Evolutionary conservation across 768 basidiomycete genomes (phyloP), one percentile per base, ranked within the genome.

Genomic region (Lentinula sp.): DNA sequence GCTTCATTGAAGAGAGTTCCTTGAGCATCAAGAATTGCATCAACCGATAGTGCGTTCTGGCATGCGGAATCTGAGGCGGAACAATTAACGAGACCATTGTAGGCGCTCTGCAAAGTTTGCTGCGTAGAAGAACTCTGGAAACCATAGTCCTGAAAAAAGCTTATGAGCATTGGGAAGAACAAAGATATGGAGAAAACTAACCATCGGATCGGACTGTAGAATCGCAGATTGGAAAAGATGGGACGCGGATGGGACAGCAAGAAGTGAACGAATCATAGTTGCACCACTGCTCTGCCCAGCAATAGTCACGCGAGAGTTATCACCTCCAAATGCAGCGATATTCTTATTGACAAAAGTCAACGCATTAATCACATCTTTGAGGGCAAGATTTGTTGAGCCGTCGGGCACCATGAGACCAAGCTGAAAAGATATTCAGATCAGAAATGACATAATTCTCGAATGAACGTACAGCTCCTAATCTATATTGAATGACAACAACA

Each of bases 121-220:
- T 91, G 88, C 16, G 83, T 83, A 23, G 72, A 66, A 0, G 77
- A 63, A 49, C 81, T 75, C 4, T 90, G 74, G 69, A 92, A 88
- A 5, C 91, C 91, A 66, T 82, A 92, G 70, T 88, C 80, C 90
- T 91, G 62, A 13, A 41, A 13, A 4, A 15, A 36, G 61, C n/a
- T 55, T 20, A 51, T 61, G 33, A 62, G 64, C 53, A 41, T 59
- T 35, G 18, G 32, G 41, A 6, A 12, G 16, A 50, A 35, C 6
- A 59, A 3, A 42, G 36, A 45, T 36, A 39, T 35, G 18, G 32
- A 2, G 10, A 53, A 0, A 20, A 67, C 80, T 61, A 66, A 88
- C 91, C 84, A 95, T 90, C 2, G 93, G 90, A 67, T 95, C 94
- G 0, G 91, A 93, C 58, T 95, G 92, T 18, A 95, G 69, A 61